Percentiles rank a stretch among this genome's conserved stretches.
Evolutionary conservation across 2,329 filamentous ascomycete genomes (phyloP).

Genomic region (Ophiostoma australiae): DNA sequence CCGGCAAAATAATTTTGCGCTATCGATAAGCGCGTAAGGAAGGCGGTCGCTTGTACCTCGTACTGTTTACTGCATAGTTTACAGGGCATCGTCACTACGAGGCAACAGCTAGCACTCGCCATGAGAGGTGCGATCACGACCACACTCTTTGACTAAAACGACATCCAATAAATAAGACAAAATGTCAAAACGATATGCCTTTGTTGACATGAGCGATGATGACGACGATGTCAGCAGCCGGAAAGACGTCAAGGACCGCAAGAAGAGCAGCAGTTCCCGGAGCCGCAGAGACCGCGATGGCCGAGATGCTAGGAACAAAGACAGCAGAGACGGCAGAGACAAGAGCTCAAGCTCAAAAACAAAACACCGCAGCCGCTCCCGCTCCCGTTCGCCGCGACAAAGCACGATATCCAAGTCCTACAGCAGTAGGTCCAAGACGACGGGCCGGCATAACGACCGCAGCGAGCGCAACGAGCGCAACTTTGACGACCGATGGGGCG

Average conservation of each 20-base stretch:
- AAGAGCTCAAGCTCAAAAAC: constrained; percentile 19
- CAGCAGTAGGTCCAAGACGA: constrained; percentile 35
- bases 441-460: constrained; percentile 36
- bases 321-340: constrained; percentile 23
- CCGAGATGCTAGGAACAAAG: not conserved
- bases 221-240: constrained; percentile 36
- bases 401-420: constrained; percentile 38
- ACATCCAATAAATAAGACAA: not conserved
- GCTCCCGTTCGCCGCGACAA: constrained; percentile 21
- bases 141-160: not conserved
- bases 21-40: constrained; percentile 24
- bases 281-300: not conserved
- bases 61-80: not conserved
- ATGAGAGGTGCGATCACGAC: not conserved
- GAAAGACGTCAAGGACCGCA: constrained; percentile 34
- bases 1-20: constrained; percentile 25
- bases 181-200: constrained; percentile 56
- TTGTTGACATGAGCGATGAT: constrained; percentile 62
- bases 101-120: not conserved
- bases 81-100: not conserved
- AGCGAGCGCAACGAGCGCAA: constrained; percentile 42
- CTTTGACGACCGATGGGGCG: constrained; percentile 73
- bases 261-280: constrained; percentile 25
- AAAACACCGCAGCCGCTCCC: constrained; percentile 30
- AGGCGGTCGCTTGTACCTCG: not conserved